Conservation (phyloP, 2,329 filamentous ascomycete species). For the Cladophialophora chaetospira region DNA sequence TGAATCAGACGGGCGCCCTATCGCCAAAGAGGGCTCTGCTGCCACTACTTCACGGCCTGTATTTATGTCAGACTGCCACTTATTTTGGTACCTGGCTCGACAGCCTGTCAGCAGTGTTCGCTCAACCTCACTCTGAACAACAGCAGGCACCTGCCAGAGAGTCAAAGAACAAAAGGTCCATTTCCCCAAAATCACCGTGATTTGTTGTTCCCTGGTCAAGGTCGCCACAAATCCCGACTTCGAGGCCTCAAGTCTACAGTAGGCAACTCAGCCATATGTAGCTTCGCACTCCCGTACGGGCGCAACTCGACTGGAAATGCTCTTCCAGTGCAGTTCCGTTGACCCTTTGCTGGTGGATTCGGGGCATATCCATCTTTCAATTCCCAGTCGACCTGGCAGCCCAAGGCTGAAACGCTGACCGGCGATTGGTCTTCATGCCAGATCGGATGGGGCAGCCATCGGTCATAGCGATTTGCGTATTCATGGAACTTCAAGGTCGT, state of each 20-base stretch:
- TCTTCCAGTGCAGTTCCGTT: conserved; percentile 40
- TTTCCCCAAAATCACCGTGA: too few relatives aligned
- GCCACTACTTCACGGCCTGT: too few relatives aligned
- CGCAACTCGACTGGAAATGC: conserved; percentile 43
- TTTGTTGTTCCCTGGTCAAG: neutral
- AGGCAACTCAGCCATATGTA: conserved; percentile 51
- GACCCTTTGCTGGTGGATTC: conserved; percentile 38
- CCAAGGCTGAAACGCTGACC: conserved; percentile 42
- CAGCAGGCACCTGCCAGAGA: too few relatives aligned
- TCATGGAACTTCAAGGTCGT: conserved; percentile 40
- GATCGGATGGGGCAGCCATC: conserved; percentile 32
- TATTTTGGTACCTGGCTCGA: too few relatives aligned
- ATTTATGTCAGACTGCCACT: too few relatives aligned
- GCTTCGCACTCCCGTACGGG: conserved; percentile 51
- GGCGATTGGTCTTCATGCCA: conserved; percentile 41
- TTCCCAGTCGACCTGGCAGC: conserved; percentile 45
- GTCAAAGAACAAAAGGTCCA: too few relatives aligned
- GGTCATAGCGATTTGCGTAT: conserved; percentile 29
- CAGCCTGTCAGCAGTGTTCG: too few relatives aligned
- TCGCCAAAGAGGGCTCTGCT: too few relatives aligned
- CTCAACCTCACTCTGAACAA: too few relatives aligned
- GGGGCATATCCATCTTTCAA: conserved; percentile 40
- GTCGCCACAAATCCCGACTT: conserved; percentile 26
- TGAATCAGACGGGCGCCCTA: too few relatives aligned
- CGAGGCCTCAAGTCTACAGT: conserved; percentile 33